Evolutionary conservation across 495 filamentous ascomycete species (phyloP).

Genomic region (Letharia columbiana): DNA sequence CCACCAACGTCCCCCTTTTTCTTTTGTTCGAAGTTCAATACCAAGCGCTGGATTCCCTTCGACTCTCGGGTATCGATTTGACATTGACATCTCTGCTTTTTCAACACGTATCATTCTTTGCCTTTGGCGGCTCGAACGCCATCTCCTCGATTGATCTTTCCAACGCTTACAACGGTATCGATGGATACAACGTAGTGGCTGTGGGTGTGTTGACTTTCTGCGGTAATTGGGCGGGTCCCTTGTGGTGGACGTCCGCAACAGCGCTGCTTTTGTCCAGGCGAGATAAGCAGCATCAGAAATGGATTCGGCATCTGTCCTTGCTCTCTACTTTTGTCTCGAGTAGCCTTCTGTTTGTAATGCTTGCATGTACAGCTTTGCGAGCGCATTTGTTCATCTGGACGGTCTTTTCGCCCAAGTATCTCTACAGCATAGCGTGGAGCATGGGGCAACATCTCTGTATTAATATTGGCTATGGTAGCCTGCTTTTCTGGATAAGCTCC

Average conservation of each 20-base stretch:
- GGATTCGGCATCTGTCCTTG: slow-evolving; percentile 42
- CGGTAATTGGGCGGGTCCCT: slow-evolving; percentile 83
- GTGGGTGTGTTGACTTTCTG: slow-evolving; percentile 77
- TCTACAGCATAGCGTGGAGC: slow-evolving; percentile 85
- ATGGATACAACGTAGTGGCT: slow-evolving; percentile 53
- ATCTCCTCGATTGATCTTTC: slow-evolving; percentile 83
- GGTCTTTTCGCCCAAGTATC: slow-evolving; percentile 93
- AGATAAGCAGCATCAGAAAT: slow-evolving; percentile 12
- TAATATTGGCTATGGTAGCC: slow-evolving; percentile 49
- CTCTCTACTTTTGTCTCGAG: slow-evolving; percentile 58
- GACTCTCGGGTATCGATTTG: slow-evolving; percentile 45
- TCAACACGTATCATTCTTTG: slow-evolving; percentile 76
- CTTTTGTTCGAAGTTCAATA: slow-evolving; percentile 58
- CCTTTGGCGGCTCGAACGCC: slow-evolving; percentile 83
- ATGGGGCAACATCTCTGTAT: slow-evolving; percentile 68
- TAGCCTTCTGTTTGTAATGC: slow-evolving; percentile 66
- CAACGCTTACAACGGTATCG: slow-evolving; percentile 75
- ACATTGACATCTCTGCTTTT: slow-evolving; percentile 57
- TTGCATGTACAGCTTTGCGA: slow-evolving; percentile 72
- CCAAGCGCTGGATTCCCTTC: slow-evolving; percentile 40
- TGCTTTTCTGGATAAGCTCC: slow-evolving; percentile 47
- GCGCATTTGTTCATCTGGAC: slow-evolving; percentile 98
- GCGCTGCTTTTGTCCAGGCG: slow-evolving; percentile 43
- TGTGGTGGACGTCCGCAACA: slow-evolving; percentile 71
- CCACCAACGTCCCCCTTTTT: slow-evolving; percentile 76